Evolutionary conservation across 495 filamentous ascomycete species (phyloP).

Genomic region (Penicillium lividum): DNA sequence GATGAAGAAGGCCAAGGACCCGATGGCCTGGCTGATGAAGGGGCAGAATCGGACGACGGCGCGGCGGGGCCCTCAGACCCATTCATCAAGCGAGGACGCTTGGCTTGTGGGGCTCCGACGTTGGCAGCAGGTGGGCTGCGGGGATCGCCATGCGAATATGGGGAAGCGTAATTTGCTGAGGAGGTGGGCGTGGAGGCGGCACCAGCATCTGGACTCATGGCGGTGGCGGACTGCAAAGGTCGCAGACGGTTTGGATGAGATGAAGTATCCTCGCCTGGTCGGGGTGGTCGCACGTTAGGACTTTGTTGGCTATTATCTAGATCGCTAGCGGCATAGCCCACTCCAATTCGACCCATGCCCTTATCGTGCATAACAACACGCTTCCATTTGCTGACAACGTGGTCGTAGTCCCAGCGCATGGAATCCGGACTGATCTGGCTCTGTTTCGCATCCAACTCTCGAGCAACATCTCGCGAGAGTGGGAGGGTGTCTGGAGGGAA

Average conservation of each 20-base stretch:
- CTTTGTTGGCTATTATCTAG: constrained; percentile 17
- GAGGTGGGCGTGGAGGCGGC: constrained; percentile 32
- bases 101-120: constrained; percentile 31
- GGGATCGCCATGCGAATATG: constrained; percentile 35
- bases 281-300: constrained; percentile 26
- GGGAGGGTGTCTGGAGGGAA: constrained; percentile 63
- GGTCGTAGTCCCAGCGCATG: constrained; percentile 57
- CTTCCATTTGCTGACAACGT: constrained; percentile 59
- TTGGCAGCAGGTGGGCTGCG: constrained; percentile 27
- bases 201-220: constrained; percentile 35
- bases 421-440: constrained; percentile 39
- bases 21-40: constrained; percentile 10
- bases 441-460: constrained; percentile 41
- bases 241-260: constrained; percentile 28
- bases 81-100: constrained; percentile 48
- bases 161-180: constrained; percentile 36
- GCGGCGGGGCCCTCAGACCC: constrained; percentile 31
- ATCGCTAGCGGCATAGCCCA: constrained; percentile 29
- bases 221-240: constrained; percentile 29
- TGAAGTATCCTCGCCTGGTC: constrained; percentile 31
- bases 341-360: constrained; percentile 45
- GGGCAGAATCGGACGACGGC: constrained; percentile 14
- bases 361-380: constrained; percentile 53
- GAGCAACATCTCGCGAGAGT: constrained; percentile 49
- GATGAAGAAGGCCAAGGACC: constrained; percentile 24